Conservation (phyloP, 768 basidiomycete genomes). For the Mrakia blollopis region DNA sequence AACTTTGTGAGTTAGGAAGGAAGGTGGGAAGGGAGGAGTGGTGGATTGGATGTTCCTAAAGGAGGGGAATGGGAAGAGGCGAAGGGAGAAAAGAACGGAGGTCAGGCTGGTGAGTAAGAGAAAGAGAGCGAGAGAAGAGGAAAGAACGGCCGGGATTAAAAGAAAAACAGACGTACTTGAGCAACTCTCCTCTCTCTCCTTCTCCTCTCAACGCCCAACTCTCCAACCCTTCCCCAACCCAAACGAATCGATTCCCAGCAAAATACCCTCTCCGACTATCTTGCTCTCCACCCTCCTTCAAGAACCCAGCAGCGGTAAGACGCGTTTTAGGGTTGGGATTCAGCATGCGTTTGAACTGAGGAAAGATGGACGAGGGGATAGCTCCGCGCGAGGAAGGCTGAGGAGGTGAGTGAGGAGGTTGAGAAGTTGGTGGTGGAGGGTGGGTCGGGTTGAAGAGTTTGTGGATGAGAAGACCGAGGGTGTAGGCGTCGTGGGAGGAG, state of each 20-base stretch:
- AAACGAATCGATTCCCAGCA: slow-evolving; percentile 69
- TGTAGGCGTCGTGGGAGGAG: slow-evolving; percentile 75
- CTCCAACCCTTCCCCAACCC: slow-evolving; percentile 77
- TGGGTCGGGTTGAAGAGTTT: slow-evolving; percentile 77
- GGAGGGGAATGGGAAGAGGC: background rate
- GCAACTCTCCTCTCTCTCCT: slow-evolving; percentile 65
- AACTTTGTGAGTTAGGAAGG: slow-evolving; percentile 79
- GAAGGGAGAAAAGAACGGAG: background rate
- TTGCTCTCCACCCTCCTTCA: slow-evolving; percentile 67
- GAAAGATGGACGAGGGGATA: slow-evolving; percentile 70
- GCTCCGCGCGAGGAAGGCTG: slow-evolving; percentile 67
- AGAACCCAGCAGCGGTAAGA: slow-evolving; percentile 66
- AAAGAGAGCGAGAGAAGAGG: background rate
- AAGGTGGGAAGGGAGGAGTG: slow-evolving; percentile 70
- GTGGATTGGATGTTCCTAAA: slow-evolving; percentile 67
- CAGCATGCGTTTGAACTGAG: slow-evolving; percentile 76
- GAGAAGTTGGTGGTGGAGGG: slow-evolving; percentile 57
- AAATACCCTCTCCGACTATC: slow-evolving; percentile 64
- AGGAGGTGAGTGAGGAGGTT: slow-evolving; percentile 72
- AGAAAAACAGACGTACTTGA: slow-evolving; percentile 64
- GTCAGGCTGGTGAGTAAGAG: background rate
- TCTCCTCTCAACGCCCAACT: slow-evolving; percentile 77
- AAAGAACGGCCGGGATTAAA: background rate
- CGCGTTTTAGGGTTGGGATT: slow-evolving; percentile 82
- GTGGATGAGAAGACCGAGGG: slow-evolving; percentile 79